These are phyloP conservation scores for Aureobasidium mangrovei DNA, from an alignment of 2,329 filamentous ascomycete genomes.

Conservation along the genomic window DNA sequence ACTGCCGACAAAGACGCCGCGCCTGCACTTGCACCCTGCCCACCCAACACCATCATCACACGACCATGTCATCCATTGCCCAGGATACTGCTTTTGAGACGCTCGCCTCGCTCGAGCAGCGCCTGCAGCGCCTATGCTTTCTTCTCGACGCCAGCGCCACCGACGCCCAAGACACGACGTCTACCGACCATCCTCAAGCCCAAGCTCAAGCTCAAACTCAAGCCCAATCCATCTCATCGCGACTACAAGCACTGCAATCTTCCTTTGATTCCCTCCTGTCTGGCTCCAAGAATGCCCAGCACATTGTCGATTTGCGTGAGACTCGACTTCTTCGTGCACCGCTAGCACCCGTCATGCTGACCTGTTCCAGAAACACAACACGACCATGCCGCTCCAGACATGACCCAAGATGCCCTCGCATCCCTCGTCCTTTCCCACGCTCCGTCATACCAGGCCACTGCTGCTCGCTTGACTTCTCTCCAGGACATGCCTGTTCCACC, in stretches of 20 bases:
- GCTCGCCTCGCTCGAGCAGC: constrained; percentile 36
- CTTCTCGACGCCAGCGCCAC: constrained; percentile 29
- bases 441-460: constrained; percentile 32
- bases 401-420: constrained; percentile 18
- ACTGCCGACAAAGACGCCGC: neutral
- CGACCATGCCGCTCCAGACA: neutral
- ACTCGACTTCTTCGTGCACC: neutral
- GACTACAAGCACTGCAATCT: constrained; percentile 31
- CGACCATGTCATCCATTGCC: constrained; percentile 3
- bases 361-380: neutral
- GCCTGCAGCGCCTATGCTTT: constrained; percentile 37
- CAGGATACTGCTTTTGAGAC: constrained; percentile 25
- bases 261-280: constrained; percentile 24
- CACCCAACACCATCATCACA: neutral
- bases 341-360: neutral
- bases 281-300: constrained; percentile 31
- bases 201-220: neutral
- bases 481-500: constrained; percentile 36
- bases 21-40: neutral
- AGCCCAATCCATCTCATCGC: constrained; percentile 23
- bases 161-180: neutral
- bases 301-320: constrained; percentile 33
- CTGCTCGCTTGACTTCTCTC: constrained; percentile 37
- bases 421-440: constrained; percentile 38
- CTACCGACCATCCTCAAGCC: neutral